Base-by-base conservation (phyloP, 768 basidiomycete species). In the Pholiota microspora region DNA sequence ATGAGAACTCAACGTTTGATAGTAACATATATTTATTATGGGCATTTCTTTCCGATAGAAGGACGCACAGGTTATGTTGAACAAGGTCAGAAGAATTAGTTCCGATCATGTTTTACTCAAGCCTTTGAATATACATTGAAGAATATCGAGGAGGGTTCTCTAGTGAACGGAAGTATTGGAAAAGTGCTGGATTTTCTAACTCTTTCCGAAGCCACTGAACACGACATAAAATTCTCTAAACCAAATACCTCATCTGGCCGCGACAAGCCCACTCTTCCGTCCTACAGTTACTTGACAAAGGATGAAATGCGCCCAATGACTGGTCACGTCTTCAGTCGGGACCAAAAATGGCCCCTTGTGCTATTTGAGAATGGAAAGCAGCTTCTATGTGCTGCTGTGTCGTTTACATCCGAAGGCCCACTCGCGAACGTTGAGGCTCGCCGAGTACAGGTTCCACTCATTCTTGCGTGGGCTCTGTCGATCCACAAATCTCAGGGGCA, bases 401-500 rank as follows among this genome's bases (percentile, higher is more conserved):
- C 76, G 25, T 90, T 89, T 54, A 78, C 80, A 23, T 76, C 81
- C 3, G 71, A 81, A 55, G 84, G 81, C 21, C 77, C 77, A 15
- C 70, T 66, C 45, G 88, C 85, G 1, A 73, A 73, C n/a, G 64
- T 77, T 38, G 87, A 90, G 65, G 86, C 84, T 7, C 69, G 63
- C 13, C 73, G 88, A 49, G 65, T 75, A 7, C 88, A 89, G 71
- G 84, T 86, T 5, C 75, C 75, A 1, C 53, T 76, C 15, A 72
- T 73, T 28, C 61, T 93, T 13, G 85, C 92, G 0, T 94, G 91
- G 92, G 91, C 91, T 0, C 71, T 93, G 68, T 85, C 85, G 10
- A 85, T 94, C 35, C 93, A 95, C 70, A 94, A 94, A 64, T 87
- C 86, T 2, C 93, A 96, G 67, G 93, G 93, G 0, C 92, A 94